Evolutionary conservation across 305 asterid genomes (phyloP).

Genomic region (Plantago rigida): DNA sequence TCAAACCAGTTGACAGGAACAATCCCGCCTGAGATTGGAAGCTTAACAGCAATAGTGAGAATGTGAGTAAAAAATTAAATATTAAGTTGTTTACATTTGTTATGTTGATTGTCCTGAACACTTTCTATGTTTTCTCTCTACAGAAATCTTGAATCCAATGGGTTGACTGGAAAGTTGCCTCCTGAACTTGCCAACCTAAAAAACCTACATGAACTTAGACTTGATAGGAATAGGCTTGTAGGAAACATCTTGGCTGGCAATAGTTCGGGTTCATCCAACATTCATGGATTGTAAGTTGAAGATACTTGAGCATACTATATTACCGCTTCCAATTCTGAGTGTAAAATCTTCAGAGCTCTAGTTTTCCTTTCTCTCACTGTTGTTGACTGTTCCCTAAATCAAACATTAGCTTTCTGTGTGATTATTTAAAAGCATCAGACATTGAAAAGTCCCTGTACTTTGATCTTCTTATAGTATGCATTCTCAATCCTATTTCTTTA

Average conservation of each 20-base stretch:
- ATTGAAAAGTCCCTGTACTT: background rate
- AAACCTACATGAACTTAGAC: conserved; percentile 70
- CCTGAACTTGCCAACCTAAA: conserved; percentile 65
- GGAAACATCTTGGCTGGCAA: conserved; percentile 64
- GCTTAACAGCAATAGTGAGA: conserved; percentile 46
- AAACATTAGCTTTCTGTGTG: background rate
- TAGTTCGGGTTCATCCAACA: conserved; percentile 35
- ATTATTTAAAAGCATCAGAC: background rate
- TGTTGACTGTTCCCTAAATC: too few species aligned
- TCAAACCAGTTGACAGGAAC: conserved; percentile 69
- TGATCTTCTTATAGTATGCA: background rate
- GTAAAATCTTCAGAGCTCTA: background rate
- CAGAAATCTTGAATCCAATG: conserved; percentile 84
- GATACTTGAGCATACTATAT: background rate
- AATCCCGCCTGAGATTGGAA: conserved; percentile 80
- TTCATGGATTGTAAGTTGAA: conserved; percentile 53
- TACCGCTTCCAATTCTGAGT: background rate
- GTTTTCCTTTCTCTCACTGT: background rate
- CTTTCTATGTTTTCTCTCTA: conserved; percentile 21
- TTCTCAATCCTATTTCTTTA: conserved; percentile 17
- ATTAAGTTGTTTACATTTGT: conserved; percentile 14
- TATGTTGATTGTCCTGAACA: conserved; percentile 1
- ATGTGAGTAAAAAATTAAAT: conserved; percentile 44
- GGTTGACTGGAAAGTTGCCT: conserved; percentile 74
- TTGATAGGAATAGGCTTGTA: conserved; percentile 68